phyloP scores from a whole-genome alignment of 345 rosid species.

The Moringa oleifera region DNA sequence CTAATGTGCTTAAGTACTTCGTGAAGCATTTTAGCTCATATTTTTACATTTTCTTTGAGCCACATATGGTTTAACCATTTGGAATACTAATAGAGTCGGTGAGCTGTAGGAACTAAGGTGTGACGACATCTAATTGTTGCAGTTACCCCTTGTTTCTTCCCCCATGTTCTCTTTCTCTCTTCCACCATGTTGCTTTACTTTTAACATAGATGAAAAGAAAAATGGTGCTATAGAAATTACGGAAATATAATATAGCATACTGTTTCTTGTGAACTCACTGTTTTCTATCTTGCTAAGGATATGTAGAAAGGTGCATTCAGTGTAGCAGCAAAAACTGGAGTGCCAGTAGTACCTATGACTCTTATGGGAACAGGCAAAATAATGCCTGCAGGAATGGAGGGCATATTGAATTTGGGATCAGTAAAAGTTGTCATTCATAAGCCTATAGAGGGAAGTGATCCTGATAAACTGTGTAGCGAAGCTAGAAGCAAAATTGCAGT shows the following conservation, averaged over 20 bases:
- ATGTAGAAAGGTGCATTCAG: constrained; percentile 93
- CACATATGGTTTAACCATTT: not conserved
- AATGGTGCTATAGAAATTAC: not conserved
- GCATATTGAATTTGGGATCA: constrained; percentile 57
- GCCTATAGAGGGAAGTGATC: constrained; percentile 60
- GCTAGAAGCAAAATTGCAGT: constrained; percentile 63
- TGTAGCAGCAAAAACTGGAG: constrained; percentile 74
- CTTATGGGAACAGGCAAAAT: constrained; percentile 84
- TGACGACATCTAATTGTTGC: not conserved
- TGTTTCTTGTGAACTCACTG: constrained; percentile 3
- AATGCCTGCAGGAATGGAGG: constrained; percentile 89
- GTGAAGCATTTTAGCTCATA: too few species aligned
- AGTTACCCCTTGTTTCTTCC: not conserved
- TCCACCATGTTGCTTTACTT: not conserved
- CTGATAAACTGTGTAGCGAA: constrained; percentile 51
- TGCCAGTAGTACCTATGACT: constrained; percentile 78
- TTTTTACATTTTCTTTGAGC: not conserved
- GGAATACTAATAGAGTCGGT: not conserved
- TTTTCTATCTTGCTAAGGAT: constrained; percentile 22
- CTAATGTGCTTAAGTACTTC: not conserved
- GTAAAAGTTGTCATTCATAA: constrained; percentile 70
- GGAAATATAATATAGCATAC: not conserved
- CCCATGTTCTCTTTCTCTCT: not conserved
- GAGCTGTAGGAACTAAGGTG: too few species aligned
- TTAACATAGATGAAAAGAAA: not conserved